Conservation (phyloP, 352 stramenopile species). For the Peronospora tabacina region DNA sequence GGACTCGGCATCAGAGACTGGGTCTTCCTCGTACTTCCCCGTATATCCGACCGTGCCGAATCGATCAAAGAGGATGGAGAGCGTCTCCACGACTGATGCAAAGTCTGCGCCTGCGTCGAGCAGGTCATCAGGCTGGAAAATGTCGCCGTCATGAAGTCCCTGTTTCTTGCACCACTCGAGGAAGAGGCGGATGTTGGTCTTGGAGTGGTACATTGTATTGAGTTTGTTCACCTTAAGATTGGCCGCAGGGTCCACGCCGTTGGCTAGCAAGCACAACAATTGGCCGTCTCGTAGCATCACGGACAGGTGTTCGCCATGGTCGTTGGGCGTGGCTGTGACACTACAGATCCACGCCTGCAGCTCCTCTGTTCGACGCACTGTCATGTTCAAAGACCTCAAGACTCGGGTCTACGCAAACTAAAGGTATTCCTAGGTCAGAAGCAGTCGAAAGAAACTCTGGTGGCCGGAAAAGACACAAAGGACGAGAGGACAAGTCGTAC, state of each 20-base stretch:
- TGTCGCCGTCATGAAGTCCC: conserved; percentile 55
- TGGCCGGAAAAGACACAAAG: conserved; percentile 22
- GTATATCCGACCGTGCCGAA: conserved; percentile 57
- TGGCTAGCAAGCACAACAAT: conserved; percentile 78
- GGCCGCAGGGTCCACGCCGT: conserved; percentile 64
- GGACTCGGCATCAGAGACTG: conserved; percentile 64
- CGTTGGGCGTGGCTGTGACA: conserved; percentile 60
- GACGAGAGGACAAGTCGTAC: conserved; percentile 4
- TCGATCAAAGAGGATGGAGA: conserved; percentile 81
- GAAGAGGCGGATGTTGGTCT: conserved; percentile 79
- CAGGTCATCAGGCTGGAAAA: conserved; percentile 78
- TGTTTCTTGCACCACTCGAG: conserved; percentile 70
- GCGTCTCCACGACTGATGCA: conserved; percentile 53
- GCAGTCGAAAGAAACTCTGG: background rate
- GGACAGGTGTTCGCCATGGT: conserved; percentile 70
- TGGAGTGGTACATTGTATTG: conserved; percentile 85
- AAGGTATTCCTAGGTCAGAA: background rate
- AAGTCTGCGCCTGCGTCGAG: conserved; percentile 60
- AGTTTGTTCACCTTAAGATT: conserved; percentile 84
- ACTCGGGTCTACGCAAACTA: background rate
- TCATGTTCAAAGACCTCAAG: conserved; percentile 13
- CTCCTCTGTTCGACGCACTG: conserved; percentile 69
- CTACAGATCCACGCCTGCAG: conserved; percentile 80
- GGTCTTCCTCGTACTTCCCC: conserved; percentile 47
- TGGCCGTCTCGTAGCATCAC: conserved; percentile 80